Evolutionary conservation across 1,284 basidiomycete species (phyloP), one percentile per base, ranked within the genome.

Genomic region (Ceraceosorus guamensis): DNA sequence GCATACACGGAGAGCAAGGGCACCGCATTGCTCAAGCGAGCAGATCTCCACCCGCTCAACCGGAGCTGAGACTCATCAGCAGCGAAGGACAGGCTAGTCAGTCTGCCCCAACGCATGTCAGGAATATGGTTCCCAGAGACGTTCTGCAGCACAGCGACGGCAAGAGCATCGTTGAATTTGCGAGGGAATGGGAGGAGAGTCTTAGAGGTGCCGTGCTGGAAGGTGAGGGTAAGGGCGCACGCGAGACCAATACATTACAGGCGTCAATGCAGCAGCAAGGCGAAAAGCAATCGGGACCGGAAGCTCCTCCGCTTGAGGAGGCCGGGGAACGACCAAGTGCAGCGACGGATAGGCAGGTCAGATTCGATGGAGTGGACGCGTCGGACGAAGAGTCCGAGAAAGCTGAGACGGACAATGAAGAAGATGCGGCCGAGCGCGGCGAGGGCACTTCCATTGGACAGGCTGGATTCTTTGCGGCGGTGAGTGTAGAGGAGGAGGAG

Each of bases 121-220:
- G 88, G 68, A 96, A 95, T 73, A 93, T 93, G 87, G 81, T 93
- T 14, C 93, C 92, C 2, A 81, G 88, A 43, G 92, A 97, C 70
- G 87, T 89, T 11, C 79, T 95, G 18, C 83, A 82, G 52, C 78
- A 93, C 71, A 86, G 88, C 66, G 82, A 82, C 52, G 91, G 90
- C 2, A 80, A 82, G 49, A 82, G 82, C 62, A 81, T 91, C 35
- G 80, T 81, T 39, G 85, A 87, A 59, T 92, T 95, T 75, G 82
- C 73, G 4, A 78, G 82, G 16, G 65, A 80, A n/a, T 88, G 83
- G 85, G 78, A 81, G 65, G 80, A 84, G 32, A 41, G 37, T n/a
- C 37, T 41, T 8, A 41, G n/a, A n/a, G 37, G 8, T 41, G 37
- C 37, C 8, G 37, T n/a, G n/a, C 8, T 41, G 8, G 37, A 41